Percentiles rank a stretch among this genome's conserved stretches.
phyloP scores from a whole-genome alignment of 2,329 filamentous ascomycete genomes.

The Cordyceps farinosa region DNA sequence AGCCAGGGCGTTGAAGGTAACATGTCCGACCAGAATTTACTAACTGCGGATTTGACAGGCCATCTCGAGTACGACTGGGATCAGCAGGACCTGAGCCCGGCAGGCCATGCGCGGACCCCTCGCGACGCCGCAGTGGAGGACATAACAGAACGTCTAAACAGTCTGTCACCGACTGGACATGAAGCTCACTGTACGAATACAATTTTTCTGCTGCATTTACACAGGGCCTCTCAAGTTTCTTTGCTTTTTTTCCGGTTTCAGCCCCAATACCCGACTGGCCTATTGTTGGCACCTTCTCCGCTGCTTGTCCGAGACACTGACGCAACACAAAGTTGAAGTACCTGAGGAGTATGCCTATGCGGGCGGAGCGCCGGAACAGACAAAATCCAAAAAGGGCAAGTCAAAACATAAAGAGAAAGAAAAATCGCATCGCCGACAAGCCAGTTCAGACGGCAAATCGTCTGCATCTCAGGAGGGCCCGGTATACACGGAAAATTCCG shows the following conservation, averaged over 20 bases:
- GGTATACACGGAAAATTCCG: neutral
- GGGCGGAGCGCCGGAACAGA: constrained; percentile 18
- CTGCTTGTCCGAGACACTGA: neutral
- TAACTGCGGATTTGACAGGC: constrained; percentile 22
- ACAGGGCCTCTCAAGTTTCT: neutral
- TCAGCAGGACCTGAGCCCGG: constrained; percentile 15
- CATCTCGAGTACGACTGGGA: constrained; percentile 27
- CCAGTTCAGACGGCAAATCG: constrained; percentile 8
- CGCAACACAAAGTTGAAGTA: constrained; percentile 7
- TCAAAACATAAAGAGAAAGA: constrained; percentile 12
- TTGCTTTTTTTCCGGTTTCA: neutral
- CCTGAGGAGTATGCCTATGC: constrained; percentile 23
- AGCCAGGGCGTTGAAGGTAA: no score
- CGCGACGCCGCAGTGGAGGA: constrained; percentile 26
- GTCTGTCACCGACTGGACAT: constrained; percentile 21
- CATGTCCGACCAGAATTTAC: neutral
- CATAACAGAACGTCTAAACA: constrained; percentile 24
- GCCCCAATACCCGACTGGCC: neutral
- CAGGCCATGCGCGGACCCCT: constrained; percentile 23
- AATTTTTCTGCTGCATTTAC: neutral
- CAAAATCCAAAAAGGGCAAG: constrained; percentile 10
- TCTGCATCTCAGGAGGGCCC: neutral
- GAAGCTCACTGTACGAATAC: constrained; percentile 24
- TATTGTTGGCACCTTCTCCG: neutral
- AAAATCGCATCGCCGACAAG: constrained; percentile 13